Evolutionary conservation across 2,329 filamentous ascomycete species (phyloP).

Genomic region (Apiospora kogelbergensis): DNA sequence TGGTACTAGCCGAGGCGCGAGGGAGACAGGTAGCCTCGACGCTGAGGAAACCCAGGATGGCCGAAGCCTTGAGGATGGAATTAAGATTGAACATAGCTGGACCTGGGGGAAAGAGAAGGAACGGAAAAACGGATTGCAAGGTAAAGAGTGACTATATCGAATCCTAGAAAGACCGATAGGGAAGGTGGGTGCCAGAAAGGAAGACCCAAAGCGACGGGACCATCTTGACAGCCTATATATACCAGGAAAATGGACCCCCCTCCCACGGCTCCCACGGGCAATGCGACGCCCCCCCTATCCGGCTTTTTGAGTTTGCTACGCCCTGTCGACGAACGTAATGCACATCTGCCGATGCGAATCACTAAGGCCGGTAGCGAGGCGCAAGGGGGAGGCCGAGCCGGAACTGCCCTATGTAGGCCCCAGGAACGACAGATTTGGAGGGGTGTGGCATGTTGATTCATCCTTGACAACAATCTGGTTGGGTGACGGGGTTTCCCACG

Average conservation of each 20-base stretch:
- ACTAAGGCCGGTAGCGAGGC: neutral
- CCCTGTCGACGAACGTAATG: neutral
- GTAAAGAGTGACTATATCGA: neutral
- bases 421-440: neutral
- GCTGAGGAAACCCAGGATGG: neutral
- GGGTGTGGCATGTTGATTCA: neutral
- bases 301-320: neutral
- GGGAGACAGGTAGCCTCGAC: neutral
- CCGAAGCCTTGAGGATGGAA: neutral
- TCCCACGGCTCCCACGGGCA: no score
- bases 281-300: neutral
- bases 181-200: neutral
- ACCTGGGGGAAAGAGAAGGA: neutral
- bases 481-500: neutral
- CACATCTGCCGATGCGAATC: neutral
- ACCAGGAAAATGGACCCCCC: neutral
- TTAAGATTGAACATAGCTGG: neutral
- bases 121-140: neutral
- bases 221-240: neutral
- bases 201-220: neutral
- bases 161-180: slow-evolving; percentile 3
- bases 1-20: neutral
- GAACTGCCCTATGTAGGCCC: neutral
- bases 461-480: neutral
- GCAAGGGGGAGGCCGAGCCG: neutral